These are phyloP conservation scores for Alternaria triticina DNA, from an alignment of 2,329 filamentous ascomycete species.

Conservation along the genomic window DNA sequence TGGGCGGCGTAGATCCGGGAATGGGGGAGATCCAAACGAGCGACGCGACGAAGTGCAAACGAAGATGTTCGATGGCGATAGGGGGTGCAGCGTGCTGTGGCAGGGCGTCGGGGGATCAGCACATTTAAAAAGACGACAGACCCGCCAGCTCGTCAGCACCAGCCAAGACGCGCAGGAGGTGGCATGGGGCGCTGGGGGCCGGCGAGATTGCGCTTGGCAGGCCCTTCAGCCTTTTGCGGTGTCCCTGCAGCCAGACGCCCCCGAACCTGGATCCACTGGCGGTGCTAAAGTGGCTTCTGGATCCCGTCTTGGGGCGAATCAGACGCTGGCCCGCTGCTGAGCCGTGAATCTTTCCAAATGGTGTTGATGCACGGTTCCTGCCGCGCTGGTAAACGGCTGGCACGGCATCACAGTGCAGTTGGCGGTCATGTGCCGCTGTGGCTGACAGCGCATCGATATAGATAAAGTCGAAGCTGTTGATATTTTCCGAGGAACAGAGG, in stretches of 20 bases:
- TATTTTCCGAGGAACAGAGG: background rate
- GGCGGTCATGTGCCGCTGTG: background rate
- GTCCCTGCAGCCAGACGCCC: slow-evolving; percentile 16
- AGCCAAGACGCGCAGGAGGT: slow-evolving; percentile 28
- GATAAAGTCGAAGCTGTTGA: background rate
- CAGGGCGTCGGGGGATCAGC: slow-evolving; percentile 23
- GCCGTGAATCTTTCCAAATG: background rate
- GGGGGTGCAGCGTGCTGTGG: slow-evolving; percentile 15
- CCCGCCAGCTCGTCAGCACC: slow-evolving; percentile 25
- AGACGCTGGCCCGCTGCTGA: slow-evolving; percentile 8
- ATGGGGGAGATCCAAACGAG: slow-evolving; percentile 10
- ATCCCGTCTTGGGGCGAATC: slow-evolving; percentile 13
- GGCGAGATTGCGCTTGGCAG: slow-evolving; percentile 35
- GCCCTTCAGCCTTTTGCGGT: slow-evolving; percentile 21
- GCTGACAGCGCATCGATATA: background rate
- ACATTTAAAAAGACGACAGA: slow-evolving; percentile 30
- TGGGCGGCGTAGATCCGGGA: slow-evolving; percentile 13
- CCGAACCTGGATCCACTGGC: slow-evolving; percentile 19
- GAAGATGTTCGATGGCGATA: slow-evolving; percentile 19
- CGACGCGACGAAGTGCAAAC: slow-evolving; percentile 6
- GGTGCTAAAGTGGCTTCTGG: slow-evolving; percentile 13
- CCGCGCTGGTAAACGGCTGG: slow-evolving; percentile 3
- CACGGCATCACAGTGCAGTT: background rate
- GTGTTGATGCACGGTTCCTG: slow-evolving; percentile 1
- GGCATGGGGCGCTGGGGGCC: slow-evolving; percentile 21